Base-by-base conservation (phyloP, 1,284 basidiomycete species). In the Rhodofomes roseus region DNA sequence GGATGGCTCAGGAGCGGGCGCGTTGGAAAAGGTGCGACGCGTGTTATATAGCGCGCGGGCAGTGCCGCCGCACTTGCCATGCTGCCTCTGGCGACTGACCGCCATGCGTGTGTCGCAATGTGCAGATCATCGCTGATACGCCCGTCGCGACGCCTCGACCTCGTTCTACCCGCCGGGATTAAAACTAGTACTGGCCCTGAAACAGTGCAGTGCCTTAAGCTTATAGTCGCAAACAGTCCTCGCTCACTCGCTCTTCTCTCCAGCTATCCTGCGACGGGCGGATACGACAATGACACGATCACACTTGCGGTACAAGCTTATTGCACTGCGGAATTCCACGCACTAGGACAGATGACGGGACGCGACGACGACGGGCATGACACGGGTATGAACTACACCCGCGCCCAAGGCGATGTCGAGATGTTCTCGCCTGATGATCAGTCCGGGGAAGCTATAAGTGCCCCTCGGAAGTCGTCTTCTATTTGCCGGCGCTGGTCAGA, bases 1-100 rank as follows among this genome's bases (percentile, higher is more conserved):
- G 16, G 41, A 20, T 44, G 54, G 54, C 54, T 56, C 54, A 25
- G 27, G 40, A 46, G 54, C 37, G 39, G 31, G 53, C 53, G 40
- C 27, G 22, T 29, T 9, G 16, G 16, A 14, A 22, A 41, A 25
- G 4, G 53, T 29, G 40, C 53, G 14, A 27, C 12, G 8, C 31
- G 25, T 53, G 29, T 54, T 40, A 29, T 54, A 54, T 43, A 43
- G 23, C 51, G 18, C 51, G 46, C 46, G 46, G 46, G 50, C 31
- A 52, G 50, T 37, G 50, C 34, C 20, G 34, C 5, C 29, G 50
- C 31, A 23, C 50, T n/a, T 36, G 14, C 48, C 31, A 36, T 37
- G 27, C 16, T 1, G 29, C 14, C 29, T 52, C 18, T 36, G 4
- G 18, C 29, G 29, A 51, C 50, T 11, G 31, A 4, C 16, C 14